Evolutionary conservation across 768 basidiomycete genomes (phyloP).

Genomic region (Ramaria rubella): DNA sequence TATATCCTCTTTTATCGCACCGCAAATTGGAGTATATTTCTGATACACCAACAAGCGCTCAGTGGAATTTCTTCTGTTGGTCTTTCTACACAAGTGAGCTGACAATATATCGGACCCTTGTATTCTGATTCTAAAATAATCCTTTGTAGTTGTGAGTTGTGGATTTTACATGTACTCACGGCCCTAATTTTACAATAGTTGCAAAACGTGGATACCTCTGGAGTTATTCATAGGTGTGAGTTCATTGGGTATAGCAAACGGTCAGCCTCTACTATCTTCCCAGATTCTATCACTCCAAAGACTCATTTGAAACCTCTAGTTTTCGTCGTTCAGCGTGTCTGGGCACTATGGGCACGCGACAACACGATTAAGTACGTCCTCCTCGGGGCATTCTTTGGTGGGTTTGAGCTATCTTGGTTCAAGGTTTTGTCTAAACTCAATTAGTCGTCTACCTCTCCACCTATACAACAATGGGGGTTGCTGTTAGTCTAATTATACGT

Average conservation of each 20-base stretch:
- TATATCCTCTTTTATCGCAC: neutral
- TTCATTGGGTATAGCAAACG: neutral
- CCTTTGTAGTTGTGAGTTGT: neutral
- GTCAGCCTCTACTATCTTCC: neutral
- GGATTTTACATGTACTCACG: neutral
- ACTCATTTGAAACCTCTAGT: neutral
- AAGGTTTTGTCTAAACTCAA: neutral
- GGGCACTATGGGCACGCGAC: neutral
- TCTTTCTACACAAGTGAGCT: neutral
- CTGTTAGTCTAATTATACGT: neutral
- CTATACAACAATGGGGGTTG: neutral
- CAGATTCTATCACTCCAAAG: neutral
- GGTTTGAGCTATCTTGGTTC: neutral
- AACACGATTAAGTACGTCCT: neutral
- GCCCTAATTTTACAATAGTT: neutral
- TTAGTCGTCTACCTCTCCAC: neutral
- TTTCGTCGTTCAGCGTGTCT: conserved; percentile 4
- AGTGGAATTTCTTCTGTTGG: neutral
- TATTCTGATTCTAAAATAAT: neutral
- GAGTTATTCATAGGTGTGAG: neutral
- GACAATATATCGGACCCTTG: too few relatives aligned
- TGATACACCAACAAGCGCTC: neutral
- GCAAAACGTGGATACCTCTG: neutral
- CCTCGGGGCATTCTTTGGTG: neutral
- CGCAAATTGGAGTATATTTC: neutral